These are phyloP conservation scores for Neofusicoccum sp. DNA, from an alignment of 2,329 filamentous ascomycete species.

Conservation along the genomic window DNA sequence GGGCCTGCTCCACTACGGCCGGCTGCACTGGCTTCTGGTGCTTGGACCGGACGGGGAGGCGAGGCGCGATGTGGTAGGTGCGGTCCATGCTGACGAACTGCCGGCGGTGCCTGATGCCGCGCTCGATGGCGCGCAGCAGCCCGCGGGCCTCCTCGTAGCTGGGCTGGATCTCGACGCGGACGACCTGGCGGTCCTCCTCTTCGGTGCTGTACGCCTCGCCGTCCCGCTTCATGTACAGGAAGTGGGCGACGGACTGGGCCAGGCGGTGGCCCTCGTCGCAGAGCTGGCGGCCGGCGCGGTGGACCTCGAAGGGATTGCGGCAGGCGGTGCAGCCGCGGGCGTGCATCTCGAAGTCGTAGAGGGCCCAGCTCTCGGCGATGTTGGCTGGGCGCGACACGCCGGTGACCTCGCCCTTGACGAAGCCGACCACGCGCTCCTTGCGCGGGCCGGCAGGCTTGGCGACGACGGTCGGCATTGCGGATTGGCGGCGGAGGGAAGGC, in stretches of 20 bases:
- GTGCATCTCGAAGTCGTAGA: constrained; percentile 50
- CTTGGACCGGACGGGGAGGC: constrained; percentile 25
- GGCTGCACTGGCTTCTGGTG: constrained; percentile 13
- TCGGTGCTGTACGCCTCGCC: constrained; percentile 29
- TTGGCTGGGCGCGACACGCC: constrained; percentile 42
- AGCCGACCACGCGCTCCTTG: constrained; percentile 35
- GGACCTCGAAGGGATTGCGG: constrained; percentile 44
- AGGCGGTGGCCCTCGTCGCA: constrained; percentile 45
- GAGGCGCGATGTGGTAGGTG: constrained; percentile 42
- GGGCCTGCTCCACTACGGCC: background rate
- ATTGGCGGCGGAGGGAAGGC: constrained; percentile 16
- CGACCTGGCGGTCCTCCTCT: constrained; percentile 40
- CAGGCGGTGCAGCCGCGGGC: constrained; percentile 45
- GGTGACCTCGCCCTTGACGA: constrained; percentile 37
- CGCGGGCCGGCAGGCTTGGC: constrained; percentile 23
- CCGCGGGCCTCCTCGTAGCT: constrained; percentile 40
- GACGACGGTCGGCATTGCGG: constrained; percentile 36
- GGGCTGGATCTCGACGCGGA: constrained; percentile 43
- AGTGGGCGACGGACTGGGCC: constrained; percentile 45
- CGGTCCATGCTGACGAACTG: constrained; percentile 45
- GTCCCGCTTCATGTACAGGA: constrained; percentile 31
- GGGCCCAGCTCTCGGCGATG: constrained; percentile 44
- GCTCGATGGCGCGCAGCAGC: constrained; percentile 44
- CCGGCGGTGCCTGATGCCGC: constrained; percentile 36
- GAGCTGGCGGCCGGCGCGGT: constrained; percentile 40